Evolutionary conservation across 2,329 filamentous ascomycete genomes (phyloP).

Genomic region (Exophiala oligosperma): DNA sequence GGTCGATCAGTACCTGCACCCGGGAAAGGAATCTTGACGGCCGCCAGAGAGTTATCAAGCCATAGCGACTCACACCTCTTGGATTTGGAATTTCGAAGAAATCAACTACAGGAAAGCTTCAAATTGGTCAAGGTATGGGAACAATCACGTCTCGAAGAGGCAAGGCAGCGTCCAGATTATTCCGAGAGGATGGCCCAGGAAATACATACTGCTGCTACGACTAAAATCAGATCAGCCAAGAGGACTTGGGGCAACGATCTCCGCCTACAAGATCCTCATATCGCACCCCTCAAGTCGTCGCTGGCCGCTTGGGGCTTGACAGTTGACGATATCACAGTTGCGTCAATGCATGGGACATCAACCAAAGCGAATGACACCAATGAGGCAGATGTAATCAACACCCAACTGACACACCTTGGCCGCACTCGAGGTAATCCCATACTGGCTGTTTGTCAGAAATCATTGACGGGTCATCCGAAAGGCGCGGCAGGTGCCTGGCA

Average conservation of each 20-base stretch:
- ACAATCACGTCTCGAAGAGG: neutral
- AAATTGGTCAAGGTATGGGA: neutral
- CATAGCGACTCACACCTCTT: slow-evolving; percentile 30
- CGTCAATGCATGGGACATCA: slow-evolving; percentile 44
- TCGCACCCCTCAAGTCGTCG: slow-evolving; percentile 39
- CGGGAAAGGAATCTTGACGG: slow-evolving; percentile 38
- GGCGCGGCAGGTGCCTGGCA: slow-evolving; percentile 40
- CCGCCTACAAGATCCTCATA: slow-evolving; percentile 30
- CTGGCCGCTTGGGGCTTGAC: slow-evolving; percentile 40
- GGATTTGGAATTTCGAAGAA: slow-evolving; percentile 20
- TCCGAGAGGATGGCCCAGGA: neutral
- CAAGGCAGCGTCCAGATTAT: neutral
- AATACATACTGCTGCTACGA: slow-evolving; percentile 1
- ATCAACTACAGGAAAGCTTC: neutral
- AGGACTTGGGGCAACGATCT: slow-evolving; percentile 34
- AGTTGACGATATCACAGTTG: slow-evolving; percentile 41
- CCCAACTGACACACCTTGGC: slow-evolving; percentile 39
- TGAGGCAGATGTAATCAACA: slow-evolving; percentile 38
- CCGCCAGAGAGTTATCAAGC: slow-evolving; percentile 28
- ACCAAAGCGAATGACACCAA: slow-evolving; percentile 43
- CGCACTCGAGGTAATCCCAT: slow-evolving; percentile 36
- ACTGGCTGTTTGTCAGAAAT: slow-evolving; percentile 39
- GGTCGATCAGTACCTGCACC: slow-evolving; percentile 43
- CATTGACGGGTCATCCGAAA: slow-evolving; percentile 41
- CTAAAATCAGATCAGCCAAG: slow-evolving; percentile 19